Conservation (phyloP, 495 filamentous ascomycete genomes). For the Parathielavia hyrcaniae region DNA sequence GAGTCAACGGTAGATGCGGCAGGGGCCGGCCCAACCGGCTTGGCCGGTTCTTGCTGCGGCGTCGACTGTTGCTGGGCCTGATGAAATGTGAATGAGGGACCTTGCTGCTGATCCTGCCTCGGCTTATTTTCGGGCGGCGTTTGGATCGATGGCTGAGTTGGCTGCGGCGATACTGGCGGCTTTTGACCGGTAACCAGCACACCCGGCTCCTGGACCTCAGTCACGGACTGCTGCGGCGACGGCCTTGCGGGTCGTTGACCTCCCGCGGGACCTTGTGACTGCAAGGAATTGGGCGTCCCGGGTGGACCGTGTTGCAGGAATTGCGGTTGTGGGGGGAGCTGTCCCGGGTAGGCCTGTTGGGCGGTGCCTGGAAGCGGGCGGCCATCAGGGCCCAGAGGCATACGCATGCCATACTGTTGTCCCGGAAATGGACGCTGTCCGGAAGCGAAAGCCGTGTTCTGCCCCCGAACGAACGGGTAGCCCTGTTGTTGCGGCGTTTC, state of each 20-base stretch:
- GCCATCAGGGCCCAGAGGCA: conserved; percentile 27
- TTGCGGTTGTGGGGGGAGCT: conserved; percentile 14
- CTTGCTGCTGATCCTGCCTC: conserved; percentile 8
- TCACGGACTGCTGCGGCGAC: conserved; percentile 2
- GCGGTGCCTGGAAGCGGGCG: conserved; percentile 18
- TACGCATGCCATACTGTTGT: conserved; percentile 19
- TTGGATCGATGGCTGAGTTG: conserved; percentile 14
- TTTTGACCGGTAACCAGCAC: conserved; percentile 7
- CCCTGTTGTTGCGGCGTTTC: conserved; percentile 9
- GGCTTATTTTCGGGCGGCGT: conserved; percentile 9
- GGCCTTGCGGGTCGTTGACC: conserved; percentile 6
- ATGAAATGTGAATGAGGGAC: not conserved
- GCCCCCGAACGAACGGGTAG: conserved; percentile 12
- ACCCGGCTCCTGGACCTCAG: conserved; percentile 7
- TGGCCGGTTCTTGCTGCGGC: conserved; percentile 16
- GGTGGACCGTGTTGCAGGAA: conserved; percentile 9
- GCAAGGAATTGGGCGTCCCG: conserved; percentile 7
- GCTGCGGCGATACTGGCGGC: conserved; percentile 12
- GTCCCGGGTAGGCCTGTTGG: conserved; percentile 17
- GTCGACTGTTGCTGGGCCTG: conserved; percentile 10
- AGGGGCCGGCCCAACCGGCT: conserved; percentile 10
- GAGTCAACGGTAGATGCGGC: conserved; percentile 19
- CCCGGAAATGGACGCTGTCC: conserved; percentile 20
- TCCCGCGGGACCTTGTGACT: conserved; percentile 1
- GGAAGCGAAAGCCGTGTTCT: conserved; percentile 7